These are phyloP conservation scores for Phytophthora hibernalis DNA, from an alignment of 352 stramenopile species.

Conservation along the genomic window DNA sequence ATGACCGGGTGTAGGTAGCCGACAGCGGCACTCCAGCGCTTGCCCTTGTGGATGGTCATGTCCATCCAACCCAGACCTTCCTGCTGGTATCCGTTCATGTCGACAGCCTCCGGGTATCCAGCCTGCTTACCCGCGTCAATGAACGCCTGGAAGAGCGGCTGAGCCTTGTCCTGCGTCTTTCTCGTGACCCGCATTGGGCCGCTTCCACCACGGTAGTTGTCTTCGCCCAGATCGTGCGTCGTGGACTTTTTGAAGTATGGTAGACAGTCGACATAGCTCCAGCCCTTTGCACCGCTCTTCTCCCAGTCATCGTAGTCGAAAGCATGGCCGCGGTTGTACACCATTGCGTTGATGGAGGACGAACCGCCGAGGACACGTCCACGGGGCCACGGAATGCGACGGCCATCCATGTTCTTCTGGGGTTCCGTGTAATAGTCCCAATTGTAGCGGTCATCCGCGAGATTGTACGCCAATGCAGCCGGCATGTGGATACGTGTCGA, in stretches of 20 bases:
- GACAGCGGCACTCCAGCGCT: constrained; percentile 68
- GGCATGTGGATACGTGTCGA: constrained; percentile 89
- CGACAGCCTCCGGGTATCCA: constrained; percentile 78
- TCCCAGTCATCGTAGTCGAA: constrained; percentile 87
- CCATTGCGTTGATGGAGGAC: constrained; percentile 90
- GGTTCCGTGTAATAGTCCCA: constrained; percentile 85
- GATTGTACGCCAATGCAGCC: constrained; percentile 78
- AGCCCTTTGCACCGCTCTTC: constrained; percentile 60
- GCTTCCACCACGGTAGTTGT: constrained; percentile 75
- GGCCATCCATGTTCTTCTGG: constrained; percentile 77
- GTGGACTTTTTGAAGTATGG: constrained; percentile 86
- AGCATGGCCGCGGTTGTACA: constrained; percentile 86
- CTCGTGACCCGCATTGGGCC: constrained; percentile 72
- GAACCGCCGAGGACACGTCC: constrained; percentile 87
- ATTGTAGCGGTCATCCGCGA: constrained; percentile 84
- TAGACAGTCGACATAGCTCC: constrained; percentile 85
- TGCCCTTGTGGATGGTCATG: constrained; percentile 81
- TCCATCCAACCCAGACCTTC: constrained; percentile 90
- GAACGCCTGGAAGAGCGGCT: constrained; percentile 83
- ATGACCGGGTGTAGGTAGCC: constrained; percentile 71
- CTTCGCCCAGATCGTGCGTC: constrained; percentile 62
- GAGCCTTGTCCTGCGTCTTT: constrained; percentile 59
- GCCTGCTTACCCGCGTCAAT: constrained; percentile 80
- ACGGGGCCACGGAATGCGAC: constrained; percentile 75
- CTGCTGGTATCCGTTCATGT: constrained; percentile 90